phyloP scores from a whole-genome alignment of 257 asterid genomes.

The Petunia secreta region DNA sequence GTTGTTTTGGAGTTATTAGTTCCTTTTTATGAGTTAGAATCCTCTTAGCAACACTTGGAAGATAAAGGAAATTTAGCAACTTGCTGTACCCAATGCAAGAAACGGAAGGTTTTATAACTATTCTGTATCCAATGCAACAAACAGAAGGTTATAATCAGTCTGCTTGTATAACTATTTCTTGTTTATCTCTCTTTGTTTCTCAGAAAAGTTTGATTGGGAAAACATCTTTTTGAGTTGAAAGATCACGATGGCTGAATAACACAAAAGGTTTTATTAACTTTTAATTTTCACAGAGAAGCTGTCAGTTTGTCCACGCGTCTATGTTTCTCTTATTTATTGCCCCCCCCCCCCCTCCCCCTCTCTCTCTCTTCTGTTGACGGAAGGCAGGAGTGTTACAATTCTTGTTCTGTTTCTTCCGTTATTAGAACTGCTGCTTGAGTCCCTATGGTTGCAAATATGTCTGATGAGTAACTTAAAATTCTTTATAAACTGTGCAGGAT shows the following conservation, averaged over 20 bases:
- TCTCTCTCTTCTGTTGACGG: background rate
- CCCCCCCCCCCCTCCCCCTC: background rate
- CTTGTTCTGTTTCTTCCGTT: background rate
- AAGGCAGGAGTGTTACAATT: background rate
- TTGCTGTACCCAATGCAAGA: background rate
- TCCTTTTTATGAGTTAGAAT: background rate
- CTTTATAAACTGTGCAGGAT: constrained; percentile 56
- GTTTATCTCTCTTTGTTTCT: background rate
- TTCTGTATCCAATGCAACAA: no score
- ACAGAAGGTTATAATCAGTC: background rate
- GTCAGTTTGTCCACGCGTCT: background rate
- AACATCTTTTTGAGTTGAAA: background rate
- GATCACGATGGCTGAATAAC: constrained; percentile 7
- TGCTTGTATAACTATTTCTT: background rate
- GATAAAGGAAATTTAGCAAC: background rate
- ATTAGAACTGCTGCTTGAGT: background rate
- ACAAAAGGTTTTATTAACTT: constrained; percentile 2
- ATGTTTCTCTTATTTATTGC: constrained; percentile 3
- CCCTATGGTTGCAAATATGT: background rate
- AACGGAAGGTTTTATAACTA: no score
- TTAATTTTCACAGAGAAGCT: background rate
- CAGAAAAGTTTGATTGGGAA: background rate
- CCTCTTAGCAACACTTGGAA: background rate
- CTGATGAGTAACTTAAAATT: constrained; percentile 28
- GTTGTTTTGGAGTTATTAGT: constrained; percentile 2